These are phyloP conservation scores for Microbotryum lychnidis-dioicae DNA, from an alignment of 1,284 basidiomycete species.

Conservation along the genomic window DNA sequence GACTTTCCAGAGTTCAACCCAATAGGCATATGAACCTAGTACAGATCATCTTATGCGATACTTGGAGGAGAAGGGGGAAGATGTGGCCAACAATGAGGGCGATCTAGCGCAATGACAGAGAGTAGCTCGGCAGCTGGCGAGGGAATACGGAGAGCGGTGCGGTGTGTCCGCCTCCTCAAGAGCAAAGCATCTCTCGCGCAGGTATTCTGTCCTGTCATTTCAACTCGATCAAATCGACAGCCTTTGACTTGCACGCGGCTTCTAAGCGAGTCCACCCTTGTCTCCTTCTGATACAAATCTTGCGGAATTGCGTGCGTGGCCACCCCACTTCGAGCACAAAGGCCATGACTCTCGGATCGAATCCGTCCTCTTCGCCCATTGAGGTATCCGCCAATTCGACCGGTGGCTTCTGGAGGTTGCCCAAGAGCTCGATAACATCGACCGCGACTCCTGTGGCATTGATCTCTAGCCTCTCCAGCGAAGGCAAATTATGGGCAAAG, in stretches of 20 bases:
- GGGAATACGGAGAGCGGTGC: too few species aligned
- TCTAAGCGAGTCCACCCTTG: too few species aligned
- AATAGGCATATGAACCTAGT: constrained; percentile 19
- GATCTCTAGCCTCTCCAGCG: constrained; percentile 8
- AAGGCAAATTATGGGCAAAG: constrained; percentile 16
- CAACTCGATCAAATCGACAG: too few species aligned
- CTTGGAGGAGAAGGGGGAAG: constrained; percentile 21
- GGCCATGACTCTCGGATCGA: background rate
- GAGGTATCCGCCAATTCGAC: background rate
- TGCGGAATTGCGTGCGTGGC: too few species aligned
- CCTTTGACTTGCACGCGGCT: too few species aligned
- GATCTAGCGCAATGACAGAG: background rate
- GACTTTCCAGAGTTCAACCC: too few species aligned
- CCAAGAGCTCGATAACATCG: background rate
- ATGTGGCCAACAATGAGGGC: constrained; percentile 20
- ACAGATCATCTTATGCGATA: constrained; percentile 19
- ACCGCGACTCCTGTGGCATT: background rate
- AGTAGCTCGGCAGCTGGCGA: too few species aligned
- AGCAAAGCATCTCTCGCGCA: too few species aligned
- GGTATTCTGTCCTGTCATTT: too few species aligned
- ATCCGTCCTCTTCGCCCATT: background rate
- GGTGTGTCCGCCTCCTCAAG: too few species aligned
- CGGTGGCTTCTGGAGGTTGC: background rate
- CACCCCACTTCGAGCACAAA: background rate
- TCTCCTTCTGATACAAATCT: too few species aligned